These are phyloP conservation scores for Cercospora sp. DNA, from an alignment of 2,329 filamentous ascomycete species.

Conservation along the genomic window DNA sequence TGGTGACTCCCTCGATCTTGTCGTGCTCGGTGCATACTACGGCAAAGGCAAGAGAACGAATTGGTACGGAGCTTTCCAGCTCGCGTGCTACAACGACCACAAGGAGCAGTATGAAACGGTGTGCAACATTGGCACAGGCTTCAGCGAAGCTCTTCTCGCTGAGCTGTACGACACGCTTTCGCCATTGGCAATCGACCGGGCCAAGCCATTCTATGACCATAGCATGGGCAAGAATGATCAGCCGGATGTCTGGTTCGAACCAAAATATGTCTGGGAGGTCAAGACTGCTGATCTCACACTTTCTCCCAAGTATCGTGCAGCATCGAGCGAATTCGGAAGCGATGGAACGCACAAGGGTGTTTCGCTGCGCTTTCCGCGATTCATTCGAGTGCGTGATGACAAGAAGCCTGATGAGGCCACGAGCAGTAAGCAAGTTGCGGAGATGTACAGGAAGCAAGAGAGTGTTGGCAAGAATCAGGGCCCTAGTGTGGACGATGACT, in stretches of 20 bases:
- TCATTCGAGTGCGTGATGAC: constrained; percentile 88
- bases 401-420: constrained; percentile 95
- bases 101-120: constrained; percentile 88
- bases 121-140: constrained; percentile 98
- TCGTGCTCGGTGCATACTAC: constrained; percentile 91
- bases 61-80: constrained; percentile 91
- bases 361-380: constrained; percentile 85
- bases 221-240: constrained; percentile 84
- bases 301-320: constrained; percentile 91
- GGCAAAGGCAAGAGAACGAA: constrained; percentile 94
- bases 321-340: constrained; percentile 70
- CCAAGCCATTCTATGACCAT: constrained; percentile 94
- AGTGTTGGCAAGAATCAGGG: constrained; percentile 83
- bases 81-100: constrained; percentile 85
- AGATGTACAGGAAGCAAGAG: constrained; percentile 97
- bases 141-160: constrained; percentile 91
- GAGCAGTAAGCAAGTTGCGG: constrained; percentile 78
- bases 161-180: constrained; percentile 76
- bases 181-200: constrained; percentile 76
- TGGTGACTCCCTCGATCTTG: constrained; percentile 93
- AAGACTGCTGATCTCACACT: constrained; percentile 94
- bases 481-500: constrained; percentile 89
- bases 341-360: constrained; percentile 70
- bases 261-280: constrained; percentile 93
- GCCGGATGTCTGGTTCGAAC: constrained; percentile 98